Evolutionary conservation across 2,329 filamentous ascomycete genomes (phyloP).

Genomic region (Penicillium vulpinum): DNA sequence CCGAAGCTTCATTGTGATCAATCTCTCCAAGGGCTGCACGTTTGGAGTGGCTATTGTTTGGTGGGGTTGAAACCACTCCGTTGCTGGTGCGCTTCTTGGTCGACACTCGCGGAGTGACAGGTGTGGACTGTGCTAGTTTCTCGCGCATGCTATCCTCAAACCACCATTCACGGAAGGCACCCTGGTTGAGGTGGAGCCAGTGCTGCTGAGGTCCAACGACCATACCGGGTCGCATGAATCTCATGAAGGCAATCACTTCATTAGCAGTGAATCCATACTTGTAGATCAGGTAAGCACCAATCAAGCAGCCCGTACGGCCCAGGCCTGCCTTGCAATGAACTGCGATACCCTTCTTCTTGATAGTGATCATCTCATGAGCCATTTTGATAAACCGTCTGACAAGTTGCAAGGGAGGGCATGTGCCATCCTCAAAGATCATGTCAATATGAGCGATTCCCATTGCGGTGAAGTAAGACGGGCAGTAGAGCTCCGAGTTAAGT

Average conservation of each 20-base stretch:
- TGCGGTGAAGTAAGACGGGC: slow-evolving; percentile 93
- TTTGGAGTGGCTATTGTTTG: slow-evolving; percentile 72
- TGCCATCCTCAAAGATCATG: slow-evolving; percentile 99
- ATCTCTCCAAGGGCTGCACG: slow-evolving; percentile 92
- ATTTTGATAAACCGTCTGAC: slow-evolving; percentile 94
- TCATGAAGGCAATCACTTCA: slow-evolving; percentile 96
- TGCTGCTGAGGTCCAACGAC: slow-evolving; percentile 98
- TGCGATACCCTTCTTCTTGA: slow-evolving; percentile 88
- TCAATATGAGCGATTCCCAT: slow-evolving; percentile 93
- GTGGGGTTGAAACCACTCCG: slow-evolving; percentile 76
- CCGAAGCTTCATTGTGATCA: slow-evolving; percentile 68
- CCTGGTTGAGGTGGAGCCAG: slow-evolving; percentile 97
- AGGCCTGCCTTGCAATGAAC: slow-evolving; percentile 98
- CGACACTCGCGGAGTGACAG: slow-evolving; percentile 57
- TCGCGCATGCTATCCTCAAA: slow-evolving; percentile 75
- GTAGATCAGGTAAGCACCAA: slow-evolving; percentile 97
- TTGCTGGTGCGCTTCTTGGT: slow-evolving; percentile 64
- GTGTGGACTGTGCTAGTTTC: slow-evolving; percentile 68
- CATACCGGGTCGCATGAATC: slow-evolving; percentile 98
- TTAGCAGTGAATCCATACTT: slow-evolving; percentile 96
- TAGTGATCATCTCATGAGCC: slow-evolving; percentile 89
- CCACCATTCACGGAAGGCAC: slow-evolving; percentile 98
- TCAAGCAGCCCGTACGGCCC: slow-evolving; percentile 91
- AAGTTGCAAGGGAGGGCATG: slow-evolving; percentile 83
- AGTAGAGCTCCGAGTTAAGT: slow-evolving; percentile 93